Base-by-base conservation (phyloP, 2,329 filamentous ascomycete species). In the Diaporthe australafricana region DNA sequence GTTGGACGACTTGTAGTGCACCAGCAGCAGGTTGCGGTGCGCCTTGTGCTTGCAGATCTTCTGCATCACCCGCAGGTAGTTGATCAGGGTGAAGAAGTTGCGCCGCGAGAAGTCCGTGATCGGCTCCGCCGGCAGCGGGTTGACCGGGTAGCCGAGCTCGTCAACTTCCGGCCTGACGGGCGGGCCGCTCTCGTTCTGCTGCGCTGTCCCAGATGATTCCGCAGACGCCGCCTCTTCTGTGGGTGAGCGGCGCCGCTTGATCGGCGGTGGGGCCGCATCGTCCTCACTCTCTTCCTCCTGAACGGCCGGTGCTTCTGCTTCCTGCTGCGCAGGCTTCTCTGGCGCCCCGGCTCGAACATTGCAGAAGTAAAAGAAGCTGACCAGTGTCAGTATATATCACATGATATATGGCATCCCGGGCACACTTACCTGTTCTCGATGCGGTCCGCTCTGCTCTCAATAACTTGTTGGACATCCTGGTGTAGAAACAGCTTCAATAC, bases 31-130 rank as follows among this genome's bases (percentile, higher is more conserved):
- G 81, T 97, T 97, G 70, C 96, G 93, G 83, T 99, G 96, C 1
- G 96, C 94, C 83, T 98, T 98, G 83, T 94, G 90, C 77, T 97
- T 97, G 83, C 95, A 98, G 72, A 98, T 93, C 83, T 99, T 99
- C 79, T 99, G 96, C 89, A 99, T 94, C 72, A 98, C 92, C 75
- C 97, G 94, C 25, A 99, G 87, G 82, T 97, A 96, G 83, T 98
- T 98, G 85, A 98, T 98, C 55, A 93, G 90, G 1, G 94, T 93
- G 86, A 97, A 98, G 85, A 98, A 97, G 81, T 97, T 97, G 77
- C 96, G 94, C 82, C 94, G 94, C 16, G 94, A 97, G 84, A 95
- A 98, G 78, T 92, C 91, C 1, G 94, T 98, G 74, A 98, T 95
- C 38, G 94, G 94, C 73, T 92, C 88, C 2, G 87, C 83, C 0